Conservation (phyloP, 2,329 filamentous ascomycete genomes). For the Aspergillus carbonarius region DNA sequence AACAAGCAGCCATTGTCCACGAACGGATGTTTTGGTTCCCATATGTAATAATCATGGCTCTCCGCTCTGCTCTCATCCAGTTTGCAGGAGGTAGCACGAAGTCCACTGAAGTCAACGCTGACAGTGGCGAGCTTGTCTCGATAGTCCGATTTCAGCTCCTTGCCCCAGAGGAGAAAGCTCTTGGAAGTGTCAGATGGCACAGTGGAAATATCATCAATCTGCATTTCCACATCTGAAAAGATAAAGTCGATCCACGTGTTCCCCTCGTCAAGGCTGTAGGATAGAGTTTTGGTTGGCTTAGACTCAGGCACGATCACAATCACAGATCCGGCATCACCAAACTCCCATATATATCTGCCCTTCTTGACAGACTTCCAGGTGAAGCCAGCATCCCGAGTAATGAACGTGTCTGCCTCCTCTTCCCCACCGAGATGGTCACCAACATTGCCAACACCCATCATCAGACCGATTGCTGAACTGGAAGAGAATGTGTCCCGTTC, state of each 20-base stretch:
- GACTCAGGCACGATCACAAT: constrained; percentile 79
- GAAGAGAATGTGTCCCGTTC: constrained; percentile 84
- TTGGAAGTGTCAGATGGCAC: constrained; percentile 84
- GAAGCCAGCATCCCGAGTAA: constrained; percentile 87
- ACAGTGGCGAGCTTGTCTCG: constrained; percentile 63
- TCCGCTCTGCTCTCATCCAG: constrained; percentile 61
- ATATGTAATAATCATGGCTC: constrained; percentile 73
- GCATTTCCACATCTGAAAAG: constrained; percentile 70
- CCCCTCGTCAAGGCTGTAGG: constrained; percentile 80
- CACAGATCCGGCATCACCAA: constrained; percentile 91
- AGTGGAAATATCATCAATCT: constrained; percentile 79
- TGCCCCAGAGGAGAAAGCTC: constrained; percentile 89
- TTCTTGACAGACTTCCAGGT: constrained; percentile 84
- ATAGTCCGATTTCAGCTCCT: constrained; percentile 46
- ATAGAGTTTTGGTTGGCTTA: constrained; percentile 64
- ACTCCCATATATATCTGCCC: constrained; percentile 89
- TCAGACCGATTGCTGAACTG: constrained; percentile 79
- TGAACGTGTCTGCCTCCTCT: constrained; percentile 81
- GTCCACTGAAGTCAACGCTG: constrained; percentile 84
- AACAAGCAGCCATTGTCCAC: constrained; percentile 82
- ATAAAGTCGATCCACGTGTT: constrained; percentile 72
- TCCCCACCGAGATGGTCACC: constrained; percentile 66
- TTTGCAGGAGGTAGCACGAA: constrained; percentile 70
- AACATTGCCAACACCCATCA: constrained; percentile 91
- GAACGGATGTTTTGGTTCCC: constrained; percentile 81